phyloP scores from a whole-genome alignment of 805 yeast genomes.

The Cyberlindnera petersonii region DNA sequence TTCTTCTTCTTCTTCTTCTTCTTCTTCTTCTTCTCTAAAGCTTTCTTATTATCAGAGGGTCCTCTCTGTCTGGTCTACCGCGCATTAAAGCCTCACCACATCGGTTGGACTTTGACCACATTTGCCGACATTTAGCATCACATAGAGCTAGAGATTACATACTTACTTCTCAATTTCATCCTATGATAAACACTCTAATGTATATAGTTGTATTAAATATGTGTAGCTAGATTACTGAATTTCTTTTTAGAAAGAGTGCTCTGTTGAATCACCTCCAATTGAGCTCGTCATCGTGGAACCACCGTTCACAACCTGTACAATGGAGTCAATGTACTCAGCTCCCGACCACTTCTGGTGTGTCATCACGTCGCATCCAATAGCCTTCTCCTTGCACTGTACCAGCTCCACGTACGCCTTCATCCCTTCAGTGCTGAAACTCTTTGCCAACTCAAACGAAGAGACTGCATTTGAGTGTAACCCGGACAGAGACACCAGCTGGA shows the following conservation, averaged over 20 bases:
- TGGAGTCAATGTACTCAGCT: conserved; percentile 46
- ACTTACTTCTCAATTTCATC: too few species aligned
- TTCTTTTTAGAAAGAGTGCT: conserved; percentile 7
- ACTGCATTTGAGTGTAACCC: conserved; percentile 54
- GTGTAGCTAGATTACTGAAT: too few species aligned
- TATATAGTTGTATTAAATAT: too few species aligned
- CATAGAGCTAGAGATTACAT: too few species aligned
- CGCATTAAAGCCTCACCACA: too few species aligned
- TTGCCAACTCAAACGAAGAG: conserved; percentile 48
- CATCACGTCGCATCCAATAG: conserved; percentile 44
- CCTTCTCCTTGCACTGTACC: conserved; percentile 46
- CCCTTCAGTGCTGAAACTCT: conserved; percentile 46
- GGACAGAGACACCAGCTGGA: conserved; percentile 58
- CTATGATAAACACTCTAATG: too few species aligned
- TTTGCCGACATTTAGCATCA: too few species aligned
- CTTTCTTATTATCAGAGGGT: too few species aligned
- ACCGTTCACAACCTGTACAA: conserved; percentile 18
- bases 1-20: too few species aligned
- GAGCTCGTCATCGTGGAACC: conserved; percentile 17
- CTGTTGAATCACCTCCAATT: conserved; percentile 19
- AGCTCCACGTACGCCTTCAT: conserved; percentile 56
- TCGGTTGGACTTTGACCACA: too few species aligned
- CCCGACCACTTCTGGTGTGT: conserved; percentile 66
- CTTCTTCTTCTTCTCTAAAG: too few species aligned
- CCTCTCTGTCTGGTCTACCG: too few species aligned